Evolutionary conservation across 495 filamentous ascomycete species (phyloP).

Genomic region (Penicillium cosmopolitanum): DNA sequence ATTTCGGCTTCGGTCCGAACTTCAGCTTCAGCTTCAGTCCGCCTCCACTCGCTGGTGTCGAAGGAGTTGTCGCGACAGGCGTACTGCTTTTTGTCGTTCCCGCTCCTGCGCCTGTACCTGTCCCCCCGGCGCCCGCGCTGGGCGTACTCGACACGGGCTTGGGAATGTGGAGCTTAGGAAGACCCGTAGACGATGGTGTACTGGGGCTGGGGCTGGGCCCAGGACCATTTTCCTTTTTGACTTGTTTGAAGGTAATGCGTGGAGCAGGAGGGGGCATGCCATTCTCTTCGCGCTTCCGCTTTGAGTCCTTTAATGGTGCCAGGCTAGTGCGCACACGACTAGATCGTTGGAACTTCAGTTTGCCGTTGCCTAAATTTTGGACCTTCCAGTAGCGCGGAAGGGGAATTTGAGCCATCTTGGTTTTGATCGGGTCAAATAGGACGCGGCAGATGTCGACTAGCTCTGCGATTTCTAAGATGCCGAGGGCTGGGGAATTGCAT

Average conservation of each 20-base stretch:
- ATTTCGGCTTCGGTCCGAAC: constrained; percentile 43
- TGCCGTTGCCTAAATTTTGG: constrained; percentile 59
- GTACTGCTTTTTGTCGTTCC: constrained; percentile 20
- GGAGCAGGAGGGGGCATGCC: constrained; percentile 43
- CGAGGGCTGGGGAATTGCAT: constrained; percentile 66
- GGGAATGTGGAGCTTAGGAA: constrained; percentile 46
- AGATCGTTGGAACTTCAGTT: constrained; percentile 45
- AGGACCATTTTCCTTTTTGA: constrained; percentile 27
- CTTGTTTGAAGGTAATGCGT: constrained; percentile 51
- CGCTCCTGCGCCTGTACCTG: not conserved
- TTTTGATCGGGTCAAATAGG: constrained; percentile 69
- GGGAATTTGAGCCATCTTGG: constrained; percentile 63
- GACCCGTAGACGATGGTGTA: constrained; percentile 26
- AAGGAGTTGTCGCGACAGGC: constrained; percentile 30
- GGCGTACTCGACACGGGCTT: constrained; percentile 30
- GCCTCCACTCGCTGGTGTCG: constrained; percentile 42
- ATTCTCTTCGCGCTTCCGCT: constrained; percentile 51
- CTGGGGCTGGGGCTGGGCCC: constrained; percentile 20
- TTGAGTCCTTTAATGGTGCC: constrained; percentile 38
- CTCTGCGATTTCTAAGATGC: constrained; percentile 72
- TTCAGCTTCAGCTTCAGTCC: constrained; percentile 51
- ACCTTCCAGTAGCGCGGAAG: constrained; percentile 75
- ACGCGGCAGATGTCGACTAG: constrained; percentile 75
- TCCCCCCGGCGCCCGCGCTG: constrained; percentile 1
- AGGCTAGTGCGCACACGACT: constrained; percentile 36